Percentiles rank a stretch among this genome's conserved stretches.
Evolutionary conservation across 352 stramenopile species (phyloP).

Genomic region (Phytophthora hybrid): DNA sequence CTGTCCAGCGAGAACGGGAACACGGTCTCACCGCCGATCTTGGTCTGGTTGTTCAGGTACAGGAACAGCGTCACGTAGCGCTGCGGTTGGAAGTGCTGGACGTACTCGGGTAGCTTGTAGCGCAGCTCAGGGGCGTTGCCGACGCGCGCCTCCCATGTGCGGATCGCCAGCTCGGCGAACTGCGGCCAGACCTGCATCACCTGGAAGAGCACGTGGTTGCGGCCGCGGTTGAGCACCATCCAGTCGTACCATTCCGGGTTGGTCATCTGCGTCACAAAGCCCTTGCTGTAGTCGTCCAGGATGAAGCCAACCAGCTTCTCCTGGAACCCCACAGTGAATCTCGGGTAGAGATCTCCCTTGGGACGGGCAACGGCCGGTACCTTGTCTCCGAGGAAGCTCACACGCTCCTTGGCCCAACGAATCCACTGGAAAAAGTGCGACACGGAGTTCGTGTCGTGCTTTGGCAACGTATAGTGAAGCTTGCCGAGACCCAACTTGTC

Average conservation of each 20-base stretch:
- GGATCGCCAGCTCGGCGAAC: constrained; percentile 70
- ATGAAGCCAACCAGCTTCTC: constrained; percentile 65
- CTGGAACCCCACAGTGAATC: constrained; percentile 75
- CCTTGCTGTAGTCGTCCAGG: constrained; percentile 71
- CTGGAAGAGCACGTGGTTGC: constrained; percentile 74
- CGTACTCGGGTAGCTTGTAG: constrained; percentile 73
- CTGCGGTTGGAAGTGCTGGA: constrained; percentile 91
- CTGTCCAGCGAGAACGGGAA: constrained; percentile 93
- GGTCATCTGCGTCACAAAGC: constrained; percentile 61
- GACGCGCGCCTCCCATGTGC: constrained; percentile 71
- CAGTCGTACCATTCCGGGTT: constrained; percentile 82
- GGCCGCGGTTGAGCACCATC: constrained; percentile 67
- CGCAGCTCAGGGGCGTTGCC: constrained; percentile 43
- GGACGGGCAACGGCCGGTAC: constrained; percentile 56
- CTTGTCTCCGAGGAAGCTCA: constrained; percentile 65
- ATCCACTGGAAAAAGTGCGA: constrained; percentile 84
- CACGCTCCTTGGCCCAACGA: constrained; percentile 83
- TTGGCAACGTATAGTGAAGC: constrained; percentile 77
- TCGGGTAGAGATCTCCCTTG: constrained; percentile 63
- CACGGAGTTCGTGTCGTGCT: constrained; percentile 62
- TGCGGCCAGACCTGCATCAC: constrained; percentile 67
- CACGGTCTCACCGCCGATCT: constrained; percentile 96
- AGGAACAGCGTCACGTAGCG: constrained; percentile 97
- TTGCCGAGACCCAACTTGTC: constrained; percentile 59
- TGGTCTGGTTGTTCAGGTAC: constrained; percentile 97